Percentiles rank a stretch among this genome's conserved stretches.
Evolutionary conservation across 108 stramenopile species (phyloP).

Genomic region (Nitzschia sp.): DNA sequence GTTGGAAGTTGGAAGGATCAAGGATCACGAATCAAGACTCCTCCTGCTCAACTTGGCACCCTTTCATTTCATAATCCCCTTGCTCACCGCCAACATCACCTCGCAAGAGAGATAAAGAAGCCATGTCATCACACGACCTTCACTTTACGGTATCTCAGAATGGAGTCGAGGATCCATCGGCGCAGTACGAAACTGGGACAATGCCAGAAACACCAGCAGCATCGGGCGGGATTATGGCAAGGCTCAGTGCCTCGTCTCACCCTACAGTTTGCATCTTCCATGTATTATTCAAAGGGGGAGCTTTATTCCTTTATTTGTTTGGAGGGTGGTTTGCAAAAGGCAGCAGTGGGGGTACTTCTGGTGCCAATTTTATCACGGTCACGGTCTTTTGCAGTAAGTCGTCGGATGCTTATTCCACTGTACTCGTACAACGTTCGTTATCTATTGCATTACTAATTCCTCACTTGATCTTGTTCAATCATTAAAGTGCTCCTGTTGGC

Average conservation of each 20-base stretch:
- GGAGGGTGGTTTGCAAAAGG: conserved; percentile 59
- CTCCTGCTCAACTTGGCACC: no score
- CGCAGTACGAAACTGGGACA: conserved; percentile 22
- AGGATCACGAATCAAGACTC: no score
- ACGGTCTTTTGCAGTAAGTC: conserved; percentile 88
- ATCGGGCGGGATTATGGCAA: conserved; percentile 5
- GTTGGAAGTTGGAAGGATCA: no score
- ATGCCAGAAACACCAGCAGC: conserved; percentile 21
- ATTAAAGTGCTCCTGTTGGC: conserved; percentile 90
- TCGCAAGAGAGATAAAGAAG: background rate
- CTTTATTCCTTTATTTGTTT: conserved; percentile 88
- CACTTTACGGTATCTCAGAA: conserved; percentile 43
- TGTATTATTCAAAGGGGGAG: conserved; percentile 86
- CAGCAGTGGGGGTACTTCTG: conserved; percentile 19
- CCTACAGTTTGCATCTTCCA: conserved; percentile 91
- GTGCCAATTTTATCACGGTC: conserved; percentile 82
- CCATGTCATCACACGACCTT: conserved; percentile 39
- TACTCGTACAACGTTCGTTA: no score
- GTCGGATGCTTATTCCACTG: no score
- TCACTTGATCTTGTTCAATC: no score
- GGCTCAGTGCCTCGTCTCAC: conserved; percentile 63
- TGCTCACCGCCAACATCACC: no score
- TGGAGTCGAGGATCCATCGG: conserved; percentile 34
- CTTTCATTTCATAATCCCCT: no score
- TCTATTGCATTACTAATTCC: no score